phyloP scores from a whole-genome alignment of 75 land plant species.

The Pseudotsuga menziesii region DNA sequence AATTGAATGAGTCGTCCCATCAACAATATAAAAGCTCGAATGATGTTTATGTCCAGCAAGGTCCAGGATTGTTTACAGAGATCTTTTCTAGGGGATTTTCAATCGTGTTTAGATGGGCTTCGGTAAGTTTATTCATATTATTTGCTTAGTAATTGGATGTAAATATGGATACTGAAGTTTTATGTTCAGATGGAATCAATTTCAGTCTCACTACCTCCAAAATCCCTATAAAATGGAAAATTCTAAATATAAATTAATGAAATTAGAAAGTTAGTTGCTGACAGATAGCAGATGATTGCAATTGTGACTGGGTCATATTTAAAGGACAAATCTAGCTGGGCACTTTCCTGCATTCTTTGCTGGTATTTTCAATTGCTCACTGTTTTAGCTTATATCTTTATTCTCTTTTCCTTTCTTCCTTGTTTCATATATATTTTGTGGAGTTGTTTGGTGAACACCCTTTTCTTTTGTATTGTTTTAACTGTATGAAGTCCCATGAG shows the following conservation, averaged over 20 bases:
- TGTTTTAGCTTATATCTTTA: no score
- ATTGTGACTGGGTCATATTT: not conserved
- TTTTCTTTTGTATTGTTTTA: no score
- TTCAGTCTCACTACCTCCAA: not conserved
- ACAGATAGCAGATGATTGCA: not conserved
- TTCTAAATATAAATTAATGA: not conserved
- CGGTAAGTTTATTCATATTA: constrained; percentile 37
- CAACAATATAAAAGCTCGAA: not conserved
- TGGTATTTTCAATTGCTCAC: no score
- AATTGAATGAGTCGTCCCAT: not conserved
- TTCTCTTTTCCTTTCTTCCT: no score
- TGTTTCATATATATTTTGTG: no score
- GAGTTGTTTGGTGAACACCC: no score
- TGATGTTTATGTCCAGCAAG: constrained; percentile 13
- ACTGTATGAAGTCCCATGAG: no score
- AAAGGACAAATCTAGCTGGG: not conserved
- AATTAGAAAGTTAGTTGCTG: not conserved
- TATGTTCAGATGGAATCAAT: not conserved
- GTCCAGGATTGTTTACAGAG: constrained; percentile 64
- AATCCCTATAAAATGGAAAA: not conserved
- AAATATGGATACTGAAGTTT: not conserved
- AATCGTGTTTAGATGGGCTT: constrained; percentile 68
- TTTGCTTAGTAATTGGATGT: not conserved
- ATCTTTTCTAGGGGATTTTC: constrained; percentile 59
- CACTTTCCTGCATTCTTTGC: no score